phyloP scores from a whole-genome alignment of 1,139 yeast genomes.

The Taphrina flavorubra region DNA sequence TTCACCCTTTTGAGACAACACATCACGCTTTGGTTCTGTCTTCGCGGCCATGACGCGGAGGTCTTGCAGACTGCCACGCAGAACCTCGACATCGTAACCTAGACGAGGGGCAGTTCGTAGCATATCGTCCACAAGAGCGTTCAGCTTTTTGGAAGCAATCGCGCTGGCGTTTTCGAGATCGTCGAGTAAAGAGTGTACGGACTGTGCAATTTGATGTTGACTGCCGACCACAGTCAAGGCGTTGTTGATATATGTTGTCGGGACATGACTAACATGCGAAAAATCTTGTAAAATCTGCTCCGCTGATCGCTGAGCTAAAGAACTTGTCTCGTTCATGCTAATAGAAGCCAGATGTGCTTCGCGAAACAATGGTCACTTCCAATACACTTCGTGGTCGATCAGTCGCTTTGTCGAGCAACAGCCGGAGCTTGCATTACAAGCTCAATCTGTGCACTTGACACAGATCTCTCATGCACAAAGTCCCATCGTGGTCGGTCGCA shows the following conservation, averaged over 20 bases:
- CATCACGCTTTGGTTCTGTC: constrained; percentile 28
- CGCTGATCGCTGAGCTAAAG: not conserved
- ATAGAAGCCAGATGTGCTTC: not conserved
- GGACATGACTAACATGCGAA: constrained; percentile 24
- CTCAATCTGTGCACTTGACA: too few relatives aligned
- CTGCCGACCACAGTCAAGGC: constrained; percentile 24
- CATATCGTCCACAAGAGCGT: constrained; percentile 28
- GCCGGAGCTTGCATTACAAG: not conserved
- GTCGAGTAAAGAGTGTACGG: constrained; percentile 15
- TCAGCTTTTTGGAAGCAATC: constrained; percentile 16
- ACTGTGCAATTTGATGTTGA: constrained; percentile 8
- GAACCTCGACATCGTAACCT: constrained; percentile 28
- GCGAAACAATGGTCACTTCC: too few relatives aligned
- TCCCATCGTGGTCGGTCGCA: too few relatives aligned
- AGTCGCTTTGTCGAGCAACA: too few relatives aligned
- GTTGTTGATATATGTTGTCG: constrained; percentile 32
- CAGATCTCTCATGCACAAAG: too few relatives aligned
- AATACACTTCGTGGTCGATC: not conserved
- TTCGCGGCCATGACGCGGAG: constrained; percentile 9
- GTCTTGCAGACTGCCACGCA: constrained; percentile 18
- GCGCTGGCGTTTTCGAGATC: constrained; percentile 29
- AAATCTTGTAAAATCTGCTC: constrained; percentile 20
- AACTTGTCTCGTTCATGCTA: not conserved
- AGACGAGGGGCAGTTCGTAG: constrained; percentile 34
- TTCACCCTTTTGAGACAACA: constrained; percentile 6